Base-by-base conservation (phyloP, 2,329 filamentous ascomycete species). In the Penicillium sclerotiorum region DNA sequence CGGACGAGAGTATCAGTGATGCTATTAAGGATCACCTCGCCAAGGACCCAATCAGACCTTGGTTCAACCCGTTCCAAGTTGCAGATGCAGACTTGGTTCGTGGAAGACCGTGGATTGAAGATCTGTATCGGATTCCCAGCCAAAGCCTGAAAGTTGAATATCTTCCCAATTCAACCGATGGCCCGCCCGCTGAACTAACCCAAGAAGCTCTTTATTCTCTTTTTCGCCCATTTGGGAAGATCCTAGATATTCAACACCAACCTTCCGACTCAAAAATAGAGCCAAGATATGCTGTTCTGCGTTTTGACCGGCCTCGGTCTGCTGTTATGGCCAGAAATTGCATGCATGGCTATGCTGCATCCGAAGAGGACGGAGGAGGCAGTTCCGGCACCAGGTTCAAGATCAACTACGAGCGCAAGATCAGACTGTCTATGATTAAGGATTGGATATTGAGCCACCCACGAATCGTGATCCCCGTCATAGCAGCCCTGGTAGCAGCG, bases 91-190 rank as follows among this genome's bases (percentile, higher is more conserved):
- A 85, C 20, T 75, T 91, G 6, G 94, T 99, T 2, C 79, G 84
- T 47, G 94, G 94, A 8, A 84, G 86, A 18, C 94, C 94, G 0
- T 99, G 94, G 94, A 81, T 97, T 2, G 94, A 97, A 65, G 94
- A 99, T 66, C 75, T 99, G 22, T 88, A 90, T 59, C 83, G 91
- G 6, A 85, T 91, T 43, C 94, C 94, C 0, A 90, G 86, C 49
- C 79, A 78, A 33, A 80, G 89, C 22, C 64, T 99, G 30, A 88
- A 84, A 59, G 85, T 96, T 18, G 93, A 97, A 65, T 97, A 96
- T 57, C 80, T 93, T 7, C 84, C 91, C 4, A 81, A 83, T 0
- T 80, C 81, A 21, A 81, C 89, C 0, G 90, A 89, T n/a, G 80
- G 77, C 1, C 79, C 86, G 47, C 86, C 86, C 0, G 84, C 86